Conservation (phyloP, 176 grass and related monocot species). For the Oryza longistaminata region DNA sequence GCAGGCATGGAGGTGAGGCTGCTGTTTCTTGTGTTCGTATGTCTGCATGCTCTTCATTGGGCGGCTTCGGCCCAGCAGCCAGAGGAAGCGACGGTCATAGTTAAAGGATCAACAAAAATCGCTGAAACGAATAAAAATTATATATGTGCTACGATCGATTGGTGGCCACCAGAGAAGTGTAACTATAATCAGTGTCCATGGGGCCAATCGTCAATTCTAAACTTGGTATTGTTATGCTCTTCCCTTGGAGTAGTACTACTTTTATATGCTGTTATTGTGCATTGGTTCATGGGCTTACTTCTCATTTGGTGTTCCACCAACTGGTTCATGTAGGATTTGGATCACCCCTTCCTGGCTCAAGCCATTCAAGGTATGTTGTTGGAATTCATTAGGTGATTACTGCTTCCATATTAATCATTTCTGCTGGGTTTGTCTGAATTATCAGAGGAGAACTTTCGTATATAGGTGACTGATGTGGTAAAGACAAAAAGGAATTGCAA, state of each 20-base stretch:
- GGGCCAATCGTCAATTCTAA: constrained; percentile 86
- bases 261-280: background rate
- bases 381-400: background rate
- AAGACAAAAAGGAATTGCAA: background rate
- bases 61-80: constrained; percentile 54
- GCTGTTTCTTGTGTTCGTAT: constrained; percentile 35
- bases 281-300: constrained; percentile 21
- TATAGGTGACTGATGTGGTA: background rate
- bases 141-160: constrained; percentile 94
- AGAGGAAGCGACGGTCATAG: constrained; percentile 56
- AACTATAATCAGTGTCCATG: constrained; percentile 98
- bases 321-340: constrained; percentile 60
- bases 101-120: constrained; percentile 67
- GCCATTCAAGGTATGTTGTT: constrained; percentile 68
- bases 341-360: constrained; percentile 80
- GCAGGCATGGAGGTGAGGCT: constrained; percentile 36
- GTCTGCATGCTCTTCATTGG: constrained; percentile 33
- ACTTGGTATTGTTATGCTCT: constrained; percentile 61
- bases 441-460: background rate
- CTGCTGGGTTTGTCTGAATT: background rate
- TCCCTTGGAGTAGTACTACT: background rate
- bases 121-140: constrained; percentile 72
- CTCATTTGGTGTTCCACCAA: background rate
- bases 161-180: constrained; percentile 98
- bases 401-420: constrained; percentile 10